Conservation (phyloP, 495 filamentous ascomycete species). For the Cercophora scortea region DNA sequence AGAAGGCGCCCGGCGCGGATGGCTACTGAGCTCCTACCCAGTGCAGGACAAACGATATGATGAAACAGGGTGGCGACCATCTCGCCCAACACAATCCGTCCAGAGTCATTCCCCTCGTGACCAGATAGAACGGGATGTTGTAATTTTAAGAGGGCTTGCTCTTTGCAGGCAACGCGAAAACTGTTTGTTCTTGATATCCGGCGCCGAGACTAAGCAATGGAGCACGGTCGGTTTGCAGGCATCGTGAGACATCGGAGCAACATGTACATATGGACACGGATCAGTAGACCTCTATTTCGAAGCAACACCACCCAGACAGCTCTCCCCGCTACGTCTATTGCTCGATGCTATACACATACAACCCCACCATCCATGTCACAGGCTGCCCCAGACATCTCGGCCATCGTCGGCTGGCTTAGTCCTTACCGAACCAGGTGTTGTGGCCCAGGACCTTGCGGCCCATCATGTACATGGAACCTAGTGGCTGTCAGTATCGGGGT, state of each 20-base stretch:
- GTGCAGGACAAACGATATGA: constrained; percentile 3
- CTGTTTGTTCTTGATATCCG: not conserved
- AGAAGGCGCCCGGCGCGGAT: constrained; percentile 82
- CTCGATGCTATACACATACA: constrained; percentile 20
- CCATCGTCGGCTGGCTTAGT: constrained; percentile 31
- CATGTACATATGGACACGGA: not conserved
- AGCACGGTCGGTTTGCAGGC: constrained; percentile 3
- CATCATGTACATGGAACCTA: constrained; percentile 53
- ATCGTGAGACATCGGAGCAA: not conserved
- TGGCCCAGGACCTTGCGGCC: constrained; percentile 56
- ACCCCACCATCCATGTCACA: not conserved
- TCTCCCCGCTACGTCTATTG: not conserved
- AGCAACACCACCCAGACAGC: not conserved
- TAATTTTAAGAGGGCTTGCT: constrained; percentile 3
- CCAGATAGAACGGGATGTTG: not conserved
- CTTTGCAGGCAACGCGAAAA: not conserved
- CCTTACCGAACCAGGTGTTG: constrained; percentile 79
- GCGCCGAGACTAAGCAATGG: not conserved
- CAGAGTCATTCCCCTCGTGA: not conserved
- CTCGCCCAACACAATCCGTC: not conserved
- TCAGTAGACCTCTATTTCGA: not conserved
- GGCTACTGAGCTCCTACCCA: constrained; percentile 30
- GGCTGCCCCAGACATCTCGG: not conserved
- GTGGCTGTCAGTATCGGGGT: constrained; percentile 38
- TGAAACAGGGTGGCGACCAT: not conserved